phyloP scores from a whole-genome alignment of 73 alveolate genomes.

The Vitrella brassicaformis region DNA sequence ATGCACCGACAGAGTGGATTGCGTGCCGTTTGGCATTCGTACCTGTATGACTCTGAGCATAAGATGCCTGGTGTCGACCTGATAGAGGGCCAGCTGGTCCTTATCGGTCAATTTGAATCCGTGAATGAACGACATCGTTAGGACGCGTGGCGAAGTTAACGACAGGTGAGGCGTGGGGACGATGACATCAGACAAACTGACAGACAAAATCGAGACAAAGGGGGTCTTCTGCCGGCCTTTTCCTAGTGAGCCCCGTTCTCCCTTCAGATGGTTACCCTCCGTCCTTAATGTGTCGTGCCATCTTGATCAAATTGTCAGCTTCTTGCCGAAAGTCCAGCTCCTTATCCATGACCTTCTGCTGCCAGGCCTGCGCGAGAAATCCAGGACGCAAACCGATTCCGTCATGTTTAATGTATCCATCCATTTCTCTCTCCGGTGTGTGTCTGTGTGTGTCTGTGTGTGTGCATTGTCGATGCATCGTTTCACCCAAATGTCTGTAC shows the following conservation, averaged over 20 bases:
- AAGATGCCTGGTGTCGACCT: neutral
- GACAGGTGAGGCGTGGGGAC: no score
- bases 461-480: no score
- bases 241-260: neutral
- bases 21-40: neutral
- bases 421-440: no score
- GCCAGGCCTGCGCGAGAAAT: neutral
- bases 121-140: neutral
- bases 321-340: neutral
- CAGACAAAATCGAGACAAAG: no score
- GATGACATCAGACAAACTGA: no score
- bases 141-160: neutral
- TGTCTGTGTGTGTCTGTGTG: no score
- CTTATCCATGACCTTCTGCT: neutral
- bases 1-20: neutral
- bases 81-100: neutral
- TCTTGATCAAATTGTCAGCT: neutral
- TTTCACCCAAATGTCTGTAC: no score
- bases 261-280: neutral
- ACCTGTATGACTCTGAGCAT: neutral
- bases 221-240: neutral
- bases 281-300: neutral
- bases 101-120: neutral
- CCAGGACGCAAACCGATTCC: no score
- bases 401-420: no score